These are phyloP conservation scores for Flueggea neowawraea DNA, from an alignment of 441 rosid genomes.

Conservation along the genomic window DNA sequence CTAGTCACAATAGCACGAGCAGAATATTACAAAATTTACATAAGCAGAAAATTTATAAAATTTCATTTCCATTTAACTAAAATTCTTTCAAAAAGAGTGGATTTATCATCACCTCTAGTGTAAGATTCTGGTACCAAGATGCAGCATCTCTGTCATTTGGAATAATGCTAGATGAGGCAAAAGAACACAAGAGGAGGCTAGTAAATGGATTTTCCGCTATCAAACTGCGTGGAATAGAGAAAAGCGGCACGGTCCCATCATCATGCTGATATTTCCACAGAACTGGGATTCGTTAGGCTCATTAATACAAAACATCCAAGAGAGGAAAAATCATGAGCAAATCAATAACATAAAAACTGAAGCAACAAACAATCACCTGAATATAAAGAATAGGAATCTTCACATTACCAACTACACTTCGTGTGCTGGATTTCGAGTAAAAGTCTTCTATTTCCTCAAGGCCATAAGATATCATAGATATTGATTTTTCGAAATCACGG, in stretches of 20 bases:
- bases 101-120: slow-evolving; percentile 59
- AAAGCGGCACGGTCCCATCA: slow-evolving; percentile 66
- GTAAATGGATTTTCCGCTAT: slow-evolving; percentile 97
- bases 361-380: slow-evolving; percentile 48
- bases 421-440: slow-evolving; percentile 78
- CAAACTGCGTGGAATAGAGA: slow-evolving; percentile 71
- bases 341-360: not conserved
- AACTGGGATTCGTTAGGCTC: slow-evolving; percentile 19
- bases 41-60: too few species aligned
- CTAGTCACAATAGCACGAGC: slow-evolving; percentile 20
- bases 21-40: slow-evolving; percentile 9
- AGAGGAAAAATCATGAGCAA: not conserved
- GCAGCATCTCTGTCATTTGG: slow-evolving; percentile 39
- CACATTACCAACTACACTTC: slow-evolving; percentile 62
- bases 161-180: slow-evolving; percentile 35
- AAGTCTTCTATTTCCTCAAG: slow-evolving; percentile 78
- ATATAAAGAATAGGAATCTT: slow-evolving; percentile 94
- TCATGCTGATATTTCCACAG: slow-evolving; percentile 60
- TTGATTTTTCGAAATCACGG: slow-evolving; percentile 86
- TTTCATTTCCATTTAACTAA: too few species aligned
- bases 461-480: slow-evolving; percentile 91
- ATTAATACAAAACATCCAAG: slow-evolving; percentile 9
- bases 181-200: slow-evolving; percentile 79
- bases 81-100: slow-evolving; percentile 7
- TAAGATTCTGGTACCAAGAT: slow-evolving; percentile 84